Base-by-base conservation (phyloP, 306 rosid species). In the Cucurbita pepo region DNA sequence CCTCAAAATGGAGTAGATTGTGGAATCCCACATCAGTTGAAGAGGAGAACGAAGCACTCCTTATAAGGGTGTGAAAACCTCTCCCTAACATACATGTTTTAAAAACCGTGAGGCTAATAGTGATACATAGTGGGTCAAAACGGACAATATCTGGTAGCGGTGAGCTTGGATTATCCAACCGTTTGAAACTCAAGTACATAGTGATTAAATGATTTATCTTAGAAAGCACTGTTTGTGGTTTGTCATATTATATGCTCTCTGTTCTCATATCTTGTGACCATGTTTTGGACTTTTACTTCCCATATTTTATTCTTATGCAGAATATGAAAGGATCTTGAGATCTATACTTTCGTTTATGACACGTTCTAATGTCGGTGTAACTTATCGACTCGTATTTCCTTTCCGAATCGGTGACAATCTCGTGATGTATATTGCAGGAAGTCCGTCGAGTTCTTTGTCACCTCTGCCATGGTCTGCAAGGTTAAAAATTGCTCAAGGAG, bases 401-500 rank as follows among this genome's bases (percentile, higher is more conserved):
- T 44, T 44, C 4, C 10, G 53, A n/a, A 64, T 8, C 7, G 8
- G 43, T 41, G 34, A 36, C 15, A 54, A 44, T 44, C 54, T 65
- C 21, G 54, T 43, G 71, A 44, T 3, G n/a, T 43, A 11, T 61
- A 8, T 40, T 82, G 84, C 83, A 90, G 97, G 90, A 56, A 88
- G 79, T 1, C 84, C 88, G 61, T 75, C 91, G 25, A 79, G 52
- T 79, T 51, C 84, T 44, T 60, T 73, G 48, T 80, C 86, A 51
- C 81, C 85, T 8, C 73, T 91, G 52, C 48, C 92, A 47, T 91
- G 97, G 96, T 58, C 83, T n/a, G 60, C 81, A 15, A 81, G 97
- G 85, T 80, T 91, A 66, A 88, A 81, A 76, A 87, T 91, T 70
- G 92, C 86, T 69, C 96, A 85, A 86, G 96, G 91, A 77, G 73